These are phyloP conservation scores for Talaromyces sp. DNA, from an alignment of 2,329 filamentous ascomycete genomes.

Conservation along the genomic window DNA sequence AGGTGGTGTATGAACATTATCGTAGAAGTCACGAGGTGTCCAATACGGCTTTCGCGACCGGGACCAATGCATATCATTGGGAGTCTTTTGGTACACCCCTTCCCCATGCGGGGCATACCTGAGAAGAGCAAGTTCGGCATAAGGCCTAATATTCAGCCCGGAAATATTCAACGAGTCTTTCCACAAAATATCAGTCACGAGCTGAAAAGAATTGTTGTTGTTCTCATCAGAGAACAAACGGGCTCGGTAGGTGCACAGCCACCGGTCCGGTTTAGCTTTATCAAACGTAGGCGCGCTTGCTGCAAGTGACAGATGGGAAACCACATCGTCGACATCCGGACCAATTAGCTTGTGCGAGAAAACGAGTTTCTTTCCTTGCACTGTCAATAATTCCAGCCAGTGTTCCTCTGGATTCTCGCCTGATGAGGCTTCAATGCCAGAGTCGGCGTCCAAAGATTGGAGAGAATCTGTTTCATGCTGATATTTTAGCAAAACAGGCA, in stretches of 20 bases:
- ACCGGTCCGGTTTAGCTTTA: conserved; percentile 16
- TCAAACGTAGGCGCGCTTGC: conserved; percentile 21
- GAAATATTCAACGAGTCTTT: conserved; percentile 26
- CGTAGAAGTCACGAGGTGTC: conserved; percentile 41
- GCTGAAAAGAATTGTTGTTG: conserved; percentile 16
- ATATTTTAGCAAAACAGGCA: conserved; percentile 9
- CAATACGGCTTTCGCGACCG: conserved; percentile 14
- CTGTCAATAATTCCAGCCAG: conserved; percentile 17
- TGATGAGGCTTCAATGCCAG: not conserved
- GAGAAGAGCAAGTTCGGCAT: conserved; percentile 19
- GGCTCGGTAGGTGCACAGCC: conserved; percentile 28
- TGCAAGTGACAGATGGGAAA: conserved; percentile 19
- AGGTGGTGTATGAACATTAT: conserved; percentile 42
- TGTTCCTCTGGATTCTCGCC: conserved; percentile 5
- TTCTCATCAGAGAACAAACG: conserved; percentile 17
- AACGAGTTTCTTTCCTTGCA: conserved; percentile 14
- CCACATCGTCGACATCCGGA: conserved; percentile 14
- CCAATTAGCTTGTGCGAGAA: conserved; percentile 16
- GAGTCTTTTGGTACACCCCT: conserved; percentile 10
- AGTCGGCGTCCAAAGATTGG: not conserved
- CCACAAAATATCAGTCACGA: conserved; percentile 31
- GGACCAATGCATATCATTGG: not conserved
- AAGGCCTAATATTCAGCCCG: conserved; percentile 11
- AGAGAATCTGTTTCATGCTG: conserved; percentile 1
- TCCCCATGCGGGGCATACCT: conserved; percentile 22